Evolutionary conservation across 228 moss, liverwort and hornwort genomes (phyloP).

Genomic region (Sphagnum fallax): DNA sequence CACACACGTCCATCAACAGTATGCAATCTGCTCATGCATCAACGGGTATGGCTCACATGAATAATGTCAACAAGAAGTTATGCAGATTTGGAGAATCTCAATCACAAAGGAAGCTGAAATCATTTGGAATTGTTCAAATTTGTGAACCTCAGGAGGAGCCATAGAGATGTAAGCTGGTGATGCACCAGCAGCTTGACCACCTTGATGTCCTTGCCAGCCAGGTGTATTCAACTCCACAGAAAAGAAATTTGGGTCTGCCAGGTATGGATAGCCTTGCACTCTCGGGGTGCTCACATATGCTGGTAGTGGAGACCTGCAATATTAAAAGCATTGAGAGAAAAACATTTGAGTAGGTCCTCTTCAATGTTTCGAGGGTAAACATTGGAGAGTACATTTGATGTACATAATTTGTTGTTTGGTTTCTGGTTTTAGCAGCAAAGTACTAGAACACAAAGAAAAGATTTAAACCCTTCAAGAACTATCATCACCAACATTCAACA

Average conservation of each 20-base stretch:
- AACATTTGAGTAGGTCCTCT: not conserved
- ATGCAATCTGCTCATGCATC: not conserved
- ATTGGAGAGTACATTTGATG: too few relatives aligned
- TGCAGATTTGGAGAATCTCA: too few relatives aligned
- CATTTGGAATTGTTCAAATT: not conserved
- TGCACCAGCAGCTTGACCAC: constrained; percentile 1
- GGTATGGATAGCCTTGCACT: constrained; percentile 46
- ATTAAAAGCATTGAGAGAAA: not conserved
- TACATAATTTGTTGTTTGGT: too few relatives aligned
- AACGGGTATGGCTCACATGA: not conserved
- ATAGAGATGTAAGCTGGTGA: constrained; percentile 53
- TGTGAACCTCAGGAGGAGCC: constrained; percentile 50
- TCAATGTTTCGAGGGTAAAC: too few relatives aligned
- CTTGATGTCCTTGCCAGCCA: constrained; percentile 7
- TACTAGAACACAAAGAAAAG: too few relatives aligned
- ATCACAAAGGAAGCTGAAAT: too few relatives aligned
- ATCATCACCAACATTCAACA: too few relatives aligned
- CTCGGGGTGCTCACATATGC: constrained; percentile 19
- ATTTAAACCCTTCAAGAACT: not conserved
- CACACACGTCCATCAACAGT: not conserved
- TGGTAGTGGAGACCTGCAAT: constrained; percentile 40
- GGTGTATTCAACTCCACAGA: constrained; percentile 31
- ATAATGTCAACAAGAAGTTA: not conserved
- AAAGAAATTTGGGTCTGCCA: constrained; percentile 44
- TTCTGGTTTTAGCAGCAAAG: too few relatives aligned